These are phyloP conservation scores for Mycena galericulata DNA, from an alignment of 768 basidiomycete genomes.

Conservation along the genomic window DNA sequence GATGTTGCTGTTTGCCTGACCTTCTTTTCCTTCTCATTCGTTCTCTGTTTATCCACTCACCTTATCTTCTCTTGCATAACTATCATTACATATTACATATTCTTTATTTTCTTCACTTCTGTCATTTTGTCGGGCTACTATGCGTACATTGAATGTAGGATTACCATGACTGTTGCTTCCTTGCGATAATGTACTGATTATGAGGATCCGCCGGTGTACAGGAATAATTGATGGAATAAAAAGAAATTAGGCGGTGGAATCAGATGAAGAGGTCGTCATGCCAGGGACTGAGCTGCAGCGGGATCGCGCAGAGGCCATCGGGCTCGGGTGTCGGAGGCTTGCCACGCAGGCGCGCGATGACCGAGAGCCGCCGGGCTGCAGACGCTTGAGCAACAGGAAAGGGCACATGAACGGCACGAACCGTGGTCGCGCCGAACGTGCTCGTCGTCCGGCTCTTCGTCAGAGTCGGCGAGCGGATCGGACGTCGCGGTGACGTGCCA, in stretches of 20 bases:
- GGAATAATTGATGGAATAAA: slow-evolving; percentile 27
- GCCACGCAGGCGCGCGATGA: slow-evolving; percentile 69
- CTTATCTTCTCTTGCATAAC: slow-evolving; percentile 43
- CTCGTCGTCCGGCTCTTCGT: slow-evolving; percentile 76
- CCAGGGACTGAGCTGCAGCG: slow-evolving; percentile 16
- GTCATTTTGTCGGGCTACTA: slow-evolving; percentile 31
- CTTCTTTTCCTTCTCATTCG: slow-evolving; percentile 30
- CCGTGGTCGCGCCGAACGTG: slow-evolving; percentile 75
- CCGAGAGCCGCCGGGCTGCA: slow-evolving; percentile 69
- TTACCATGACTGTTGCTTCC: slow-evolving; percentile 34
- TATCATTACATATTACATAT: slow-evolving; percentile 14
- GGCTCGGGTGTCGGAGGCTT: slow-evolving; percentile 69
- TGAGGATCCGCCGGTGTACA: slow-evolving; percentile 14
- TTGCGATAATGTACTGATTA: slow-evolving; percentile 39
- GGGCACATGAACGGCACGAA: slow-evolving; percentile 46
- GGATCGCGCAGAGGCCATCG: slow-evolving; percentile 38
- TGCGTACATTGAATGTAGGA: slow-evolving; percentile 36
- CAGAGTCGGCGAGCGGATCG: slow-evolving; percentile 83
- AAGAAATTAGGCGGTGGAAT: not conserved
- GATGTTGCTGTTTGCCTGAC: slow-evolving; percentile 25
- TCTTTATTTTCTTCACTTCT: not conserved
- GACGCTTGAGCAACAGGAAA: slow-evolving; percentile 14
- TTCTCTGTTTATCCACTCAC: slow-evolving; percentile 35
- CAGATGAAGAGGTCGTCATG: slow-evolving; percentile 23
- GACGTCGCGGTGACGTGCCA: slow-evolving; percentile 75